Evolutionary conservation across 2,329 filamentous ascomycete species (phyloP).

Genomic region (Oidium heveae): DNA sequence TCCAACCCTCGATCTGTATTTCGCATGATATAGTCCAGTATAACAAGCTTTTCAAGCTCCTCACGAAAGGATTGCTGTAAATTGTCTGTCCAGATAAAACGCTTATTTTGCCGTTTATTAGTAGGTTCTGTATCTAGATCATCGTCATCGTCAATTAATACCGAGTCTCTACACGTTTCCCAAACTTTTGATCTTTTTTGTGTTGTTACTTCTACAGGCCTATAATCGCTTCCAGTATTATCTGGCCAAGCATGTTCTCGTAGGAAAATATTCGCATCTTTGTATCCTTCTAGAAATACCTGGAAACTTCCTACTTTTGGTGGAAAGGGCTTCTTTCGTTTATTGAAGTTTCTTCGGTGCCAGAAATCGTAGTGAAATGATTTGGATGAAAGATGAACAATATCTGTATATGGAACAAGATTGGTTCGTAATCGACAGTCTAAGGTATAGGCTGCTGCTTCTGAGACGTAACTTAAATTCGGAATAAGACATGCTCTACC

Average conservation of each 20-base stretch:
- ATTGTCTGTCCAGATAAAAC: slow-evolving; percentile 64
- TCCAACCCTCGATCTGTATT: slow-evolving; percentile 92
- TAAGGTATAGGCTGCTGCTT: slow-evolving; percentile 87
- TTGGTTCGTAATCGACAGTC: slow-evolving; percentile 75
- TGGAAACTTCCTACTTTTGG: slow-evolving; percentile 90
- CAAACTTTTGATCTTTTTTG: slow-evolving; percentile 46
- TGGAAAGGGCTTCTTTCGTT: slow-evolving; percentile 66
- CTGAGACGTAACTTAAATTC: slow-evolving; percentile 91
- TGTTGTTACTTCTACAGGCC: slow-evolving; percentile 40
- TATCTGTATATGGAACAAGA: slow-evolving; percentile 87
- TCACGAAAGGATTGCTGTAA: slow-evolving; percentile 84
- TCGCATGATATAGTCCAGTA: slow-evolving; percentile 96
- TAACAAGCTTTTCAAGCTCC: slow-evolving; percentile 88
- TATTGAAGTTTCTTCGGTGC: slow-evolving; percentile 70
- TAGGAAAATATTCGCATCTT: slow-evolving; percentile 87
- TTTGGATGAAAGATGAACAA: slow-evolving; percentile 82
- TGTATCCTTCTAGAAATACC: slow-evolving; percentile 88
- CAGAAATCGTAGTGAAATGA: slow-evolving; percentile 97
- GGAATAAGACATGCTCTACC: slow-evolving; percentile 85
- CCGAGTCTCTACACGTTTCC: slow-evolving; percentile 53
- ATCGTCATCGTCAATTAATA: slow-evolving; percentile 30
- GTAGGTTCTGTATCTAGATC: slow-evolving; percentile 24
- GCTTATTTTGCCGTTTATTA: slow-evolving; percentile 7
- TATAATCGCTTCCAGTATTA: slow-evolving; percentile 32
- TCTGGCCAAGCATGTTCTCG: slow-evolving; percentile 95